Base-by-base conservation (phyloP, 2,329 filamentous ascomycete genomes). In the Epichloe coenophiala region DNA sequence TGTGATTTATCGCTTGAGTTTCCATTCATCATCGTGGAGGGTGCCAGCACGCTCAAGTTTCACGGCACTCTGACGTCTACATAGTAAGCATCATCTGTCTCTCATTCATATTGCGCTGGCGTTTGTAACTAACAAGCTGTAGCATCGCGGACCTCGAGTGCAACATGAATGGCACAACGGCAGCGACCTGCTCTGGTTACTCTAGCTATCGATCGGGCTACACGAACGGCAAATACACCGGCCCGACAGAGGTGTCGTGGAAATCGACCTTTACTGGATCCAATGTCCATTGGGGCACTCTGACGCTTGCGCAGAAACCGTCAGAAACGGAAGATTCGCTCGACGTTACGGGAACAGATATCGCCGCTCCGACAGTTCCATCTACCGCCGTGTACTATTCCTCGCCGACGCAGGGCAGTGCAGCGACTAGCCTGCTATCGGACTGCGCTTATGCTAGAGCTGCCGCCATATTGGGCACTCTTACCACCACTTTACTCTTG, bases 101-200 rank as follows among this genome's bases (percentile, higher is more conserved):
- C 6, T 43, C 4, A 31, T 12, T 8, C 9, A 13, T 27, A 4
- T 5, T 12, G n/a, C 15, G 12, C 11, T 19, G 12, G 6, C 23
- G 17, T n/a, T 27, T 5, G 4, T 5, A 17, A 17, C 44, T 38
- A 38, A 49, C 21, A 11, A 37, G 41, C 42, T 37, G 21, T 54
- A 74, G 71, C 46, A 73, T 68, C 31, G 70, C 69, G 39, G 62
- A 71, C 45, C 62, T 75, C 15, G 67, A 63, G 49, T 75, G 72
- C 58, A 60, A 63, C 15, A 61, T 75, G 23, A 58, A 64, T 19
- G 70, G 65, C 23, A 70, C 63, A 5, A 72, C 70, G 4, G 65
- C 63, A 9, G 72, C 72, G 17, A 71, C 68, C 5, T 75, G 73
- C 54, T 74, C 70, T 0, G 72, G 72, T 19, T 74, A 71, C 54